A percentile compares a stretch with the other conserved stretches of the same genome.
Conservation (phyloP, 2,329 filamentous ascomycete species). For the Penicillium sp. region DNA sequence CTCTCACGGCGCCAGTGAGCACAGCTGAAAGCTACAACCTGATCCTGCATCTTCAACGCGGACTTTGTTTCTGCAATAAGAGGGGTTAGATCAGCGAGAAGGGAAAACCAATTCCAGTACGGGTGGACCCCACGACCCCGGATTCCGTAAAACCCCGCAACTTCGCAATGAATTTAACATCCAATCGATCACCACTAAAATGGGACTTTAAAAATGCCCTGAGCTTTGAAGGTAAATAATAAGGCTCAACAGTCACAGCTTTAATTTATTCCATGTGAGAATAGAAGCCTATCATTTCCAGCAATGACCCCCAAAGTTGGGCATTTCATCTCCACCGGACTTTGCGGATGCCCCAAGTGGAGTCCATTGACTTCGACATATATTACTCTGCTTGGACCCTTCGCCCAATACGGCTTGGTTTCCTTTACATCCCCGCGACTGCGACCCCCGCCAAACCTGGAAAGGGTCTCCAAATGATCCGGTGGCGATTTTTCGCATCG, state of each 20-base stretch:
- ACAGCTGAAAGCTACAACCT: neutral
- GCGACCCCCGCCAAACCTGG: neutral
- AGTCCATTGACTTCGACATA: conserved; percentile 3
- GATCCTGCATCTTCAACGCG: neutral
- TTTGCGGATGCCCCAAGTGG: neutral
- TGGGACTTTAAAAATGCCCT: neutral
- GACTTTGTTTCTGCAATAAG: no score
- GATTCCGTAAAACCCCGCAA: neutral
- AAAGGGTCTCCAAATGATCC: neutral
- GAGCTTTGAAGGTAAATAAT: neutral
- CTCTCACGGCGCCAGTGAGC: neutral
- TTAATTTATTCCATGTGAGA: neutral
- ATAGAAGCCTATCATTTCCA: neutral
- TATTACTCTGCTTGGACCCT: neutral
- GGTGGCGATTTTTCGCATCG: neutral
- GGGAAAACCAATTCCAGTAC: neutral
- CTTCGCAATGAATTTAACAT: neutral
- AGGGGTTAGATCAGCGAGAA: neutral
- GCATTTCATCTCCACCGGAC: neutral
- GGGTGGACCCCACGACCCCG: neutral
- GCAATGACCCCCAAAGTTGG: neutral
- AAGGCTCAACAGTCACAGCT: no score
- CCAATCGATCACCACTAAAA: neutral
- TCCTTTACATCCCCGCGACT: neutral
- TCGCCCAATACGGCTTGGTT: neutral